phyloP scores from a whole-genome alignment of 2,329 filamentous ascomycete genomes.

The Cladosporium sp. region DNA sequence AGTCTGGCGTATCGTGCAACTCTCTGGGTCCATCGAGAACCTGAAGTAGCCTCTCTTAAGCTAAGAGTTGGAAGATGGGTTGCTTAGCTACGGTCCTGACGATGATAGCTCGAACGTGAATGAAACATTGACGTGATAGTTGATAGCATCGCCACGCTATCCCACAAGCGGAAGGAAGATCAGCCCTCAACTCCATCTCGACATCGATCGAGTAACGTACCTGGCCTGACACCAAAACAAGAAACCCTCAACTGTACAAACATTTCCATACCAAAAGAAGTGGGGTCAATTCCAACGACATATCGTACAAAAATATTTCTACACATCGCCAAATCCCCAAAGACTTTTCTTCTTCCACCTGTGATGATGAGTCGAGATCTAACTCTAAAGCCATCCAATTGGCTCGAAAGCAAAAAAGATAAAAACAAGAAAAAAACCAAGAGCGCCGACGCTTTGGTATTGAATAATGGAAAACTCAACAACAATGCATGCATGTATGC shows the following conservation, averaged over 20 bases:
- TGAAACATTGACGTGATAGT: not conserved
- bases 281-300: not conserved
- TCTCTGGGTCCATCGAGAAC: too few species aligned
- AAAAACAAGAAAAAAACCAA: too few species aligned
- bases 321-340: not conserved
- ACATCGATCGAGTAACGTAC: too few species aligned
- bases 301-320: not conserved
- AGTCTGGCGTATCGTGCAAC: too few species aligned
- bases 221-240: too few species aligned
- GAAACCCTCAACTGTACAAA: not conserved
- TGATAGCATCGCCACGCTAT: not conserved
- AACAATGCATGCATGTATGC: too few species aligned
- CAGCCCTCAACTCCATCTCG: not conserved
- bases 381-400: not conserved
- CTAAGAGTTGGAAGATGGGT: too few species aligned
- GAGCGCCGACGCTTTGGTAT: not conserved
- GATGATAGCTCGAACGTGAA: not conserved
- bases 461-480: not conserved
- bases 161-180: not conserved
- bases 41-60: too few species aligned
- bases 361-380: not conserved
- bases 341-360: not conserved
- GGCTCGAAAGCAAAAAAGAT: not conserved
- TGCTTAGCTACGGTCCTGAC: too few species aligned
- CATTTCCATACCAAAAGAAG: not conserved